Conservation (phyloP, 768 basidiomycete species). For the Sporobolomyces pararoseus region DNA sequence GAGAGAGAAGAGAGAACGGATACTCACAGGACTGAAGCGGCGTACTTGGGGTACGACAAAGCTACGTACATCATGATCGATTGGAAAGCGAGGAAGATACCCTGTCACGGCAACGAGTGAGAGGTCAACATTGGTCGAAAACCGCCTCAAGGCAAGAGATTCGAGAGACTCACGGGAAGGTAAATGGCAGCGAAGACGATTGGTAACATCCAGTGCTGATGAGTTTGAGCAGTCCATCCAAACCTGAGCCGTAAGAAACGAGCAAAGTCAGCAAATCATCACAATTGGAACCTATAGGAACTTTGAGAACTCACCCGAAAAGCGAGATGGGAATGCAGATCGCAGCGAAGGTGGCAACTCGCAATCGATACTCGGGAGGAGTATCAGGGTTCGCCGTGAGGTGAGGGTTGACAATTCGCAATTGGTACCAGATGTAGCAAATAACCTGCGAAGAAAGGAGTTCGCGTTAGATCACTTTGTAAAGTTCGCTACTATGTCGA, state of each 20-base stretch:
- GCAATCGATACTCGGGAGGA: constrained; percentile 31
- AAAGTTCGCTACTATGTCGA: too few relatives aligned
- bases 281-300: neutral
- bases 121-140: neutral
- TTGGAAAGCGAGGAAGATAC: constrained; percentile 30
- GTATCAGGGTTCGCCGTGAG: neutral
- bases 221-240: constrained; percentile 45
- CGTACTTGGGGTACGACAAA: constrained; percentile 42
- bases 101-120: neutral
- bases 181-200: constrained; percentile 31
- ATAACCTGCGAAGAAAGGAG: constrained; percentile 6
- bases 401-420: constrained; percentile 14
- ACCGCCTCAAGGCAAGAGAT: neutral
- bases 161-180: constrained; percentile 15
- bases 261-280: constrained; percentile 34
- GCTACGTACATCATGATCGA: constrained; percentile 20
- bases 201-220: constrained; percentile 43
- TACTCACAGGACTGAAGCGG: constrained; percentile 47
- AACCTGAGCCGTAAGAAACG: too few relatives aligned
- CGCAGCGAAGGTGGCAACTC: constrained; percentile 29
- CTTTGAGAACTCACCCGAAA: constrained; percentile 20
- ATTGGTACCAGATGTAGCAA: constrained; percentile 36
- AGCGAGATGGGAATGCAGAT: constrained; percentile 37
- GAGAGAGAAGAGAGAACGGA: neutral
- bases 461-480: neutral